A percentile compares a stretch with the other conserved stretches of the same genome.
phyloP scores from a whole-genome alignment of 345 rosid genomes.

The Trapa bicornis region DNA sequence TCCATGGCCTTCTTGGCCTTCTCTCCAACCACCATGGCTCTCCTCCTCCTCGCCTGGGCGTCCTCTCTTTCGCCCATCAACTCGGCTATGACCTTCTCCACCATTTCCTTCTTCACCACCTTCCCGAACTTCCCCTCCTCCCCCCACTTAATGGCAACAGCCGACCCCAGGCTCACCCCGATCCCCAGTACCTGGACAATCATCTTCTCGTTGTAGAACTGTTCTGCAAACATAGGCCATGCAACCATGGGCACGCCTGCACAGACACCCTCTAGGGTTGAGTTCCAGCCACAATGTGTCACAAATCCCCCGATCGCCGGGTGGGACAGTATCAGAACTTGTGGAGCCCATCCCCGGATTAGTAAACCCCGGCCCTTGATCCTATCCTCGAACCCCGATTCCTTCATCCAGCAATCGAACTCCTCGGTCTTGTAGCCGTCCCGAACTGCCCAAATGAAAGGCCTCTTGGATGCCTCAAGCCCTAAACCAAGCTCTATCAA shows the following conservation, averaged over 20 bases:
- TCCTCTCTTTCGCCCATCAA: conserved; percentile 18
- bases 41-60: conserved; percentile 16
- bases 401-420: conserved; percentile 13
- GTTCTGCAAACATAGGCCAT: conserved; percentile 23
- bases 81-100: conserved; percentile 9
- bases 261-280: conserved; percentile 14
- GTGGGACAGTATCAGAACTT: conserved; percentile 19
- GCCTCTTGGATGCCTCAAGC: conserved; percentile 27
- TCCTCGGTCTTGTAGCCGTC: conserved; percentile 4
- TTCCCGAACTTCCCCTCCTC: conserved; percentile 12
- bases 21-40: conserved; percentile 10
- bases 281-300: conserved; percentile 30
- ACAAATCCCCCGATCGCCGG: conserved; percentile 15
- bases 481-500: conserved; percentile 36
- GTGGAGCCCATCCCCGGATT: conserved; percentile 23
- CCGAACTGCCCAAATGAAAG: conserved; percentile 22
- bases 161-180: conserved; percentile 13
- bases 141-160: not conserved
- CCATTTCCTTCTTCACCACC: conserved; percentile 9
- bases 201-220: conserved; percentile 24
- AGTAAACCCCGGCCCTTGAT: conserved; percentile 12
- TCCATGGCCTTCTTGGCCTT: conserved; percentile 17
- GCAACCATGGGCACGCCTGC: conserved; percentile 17
- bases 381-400: conserved; percentile 15
- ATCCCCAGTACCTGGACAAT: conserved; percentile 13